Conservation (phyloP, 2,329 filamentous ascomycete species). For the Emergomyces orientalis region DNA sequence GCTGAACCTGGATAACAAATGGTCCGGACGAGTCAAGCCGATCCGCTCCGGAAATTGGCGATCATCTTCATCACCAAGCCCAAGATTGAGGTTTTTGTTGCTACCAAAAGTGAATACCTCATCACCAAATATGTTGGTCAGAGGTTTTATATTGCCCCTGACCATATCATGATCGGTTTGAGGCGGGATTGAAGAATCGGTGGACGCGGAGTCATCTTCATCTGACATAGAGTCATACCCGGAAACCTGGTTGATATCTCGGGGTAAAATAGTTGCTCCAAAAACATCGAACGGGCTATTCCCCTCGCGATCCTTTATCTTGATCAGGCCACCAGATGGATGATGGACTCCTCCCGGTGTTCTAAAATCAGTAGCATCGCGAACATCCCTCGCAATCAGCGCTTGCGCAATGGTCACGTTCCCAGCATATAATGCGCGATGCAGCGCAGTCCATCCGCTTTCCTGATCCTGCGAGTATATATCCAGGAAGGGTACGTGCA, state of each 20-base stretch:
- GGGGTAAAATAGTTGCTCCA: constrained; percentile 70
- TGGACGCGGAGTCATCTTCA: constrained; percentile 36
- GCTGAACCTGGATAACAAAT: constrained; percentile 65
- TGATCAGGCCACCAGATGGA: constrained; percentile 68
- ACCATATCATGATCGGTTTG: constrained; percentile 33
- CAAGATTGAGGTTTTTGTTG: constrained; percentile 88
- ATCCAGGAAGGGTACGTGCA: constrained; percentile 75
- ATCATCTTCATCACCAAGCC: constrained; percentile 91
- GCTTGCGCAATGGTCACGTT: constrained; percentile 78
- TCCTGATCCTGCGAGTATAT: constrained; percentile 80
- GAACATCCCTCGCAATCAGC: constrained; percentile 68
- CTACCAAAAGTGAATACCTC: constrained; percentile 92
- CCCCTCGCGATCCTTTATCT: constrained; percentile 90
- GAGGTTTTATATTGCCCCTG: constrained; percentile 23
- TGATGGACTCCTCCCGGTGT: constrained; percentile 46
- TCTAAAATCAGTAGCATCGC: constrained; percentile 54
- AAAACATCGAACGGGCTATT: constrained; percentile 93
- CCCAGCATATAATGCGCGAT: constrained; percentile 80
- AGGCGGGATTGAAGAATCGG: constrained; percentile 39
- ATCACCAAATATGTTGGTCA: constrained; percentile 52
- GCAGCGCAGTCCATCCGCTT: constrained; percentile 91
- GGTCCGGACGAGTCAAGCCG: constrained; percentile 62
- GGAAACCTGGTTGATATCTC: constrained; percentile 46
- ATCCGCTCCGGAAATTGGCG: constrained; percentile 87
- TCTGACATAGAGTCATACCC: constrained; percentile 31